Conservation (phyloP, 257 asterid species). For the Solanum megistacrolobum region DNA sequence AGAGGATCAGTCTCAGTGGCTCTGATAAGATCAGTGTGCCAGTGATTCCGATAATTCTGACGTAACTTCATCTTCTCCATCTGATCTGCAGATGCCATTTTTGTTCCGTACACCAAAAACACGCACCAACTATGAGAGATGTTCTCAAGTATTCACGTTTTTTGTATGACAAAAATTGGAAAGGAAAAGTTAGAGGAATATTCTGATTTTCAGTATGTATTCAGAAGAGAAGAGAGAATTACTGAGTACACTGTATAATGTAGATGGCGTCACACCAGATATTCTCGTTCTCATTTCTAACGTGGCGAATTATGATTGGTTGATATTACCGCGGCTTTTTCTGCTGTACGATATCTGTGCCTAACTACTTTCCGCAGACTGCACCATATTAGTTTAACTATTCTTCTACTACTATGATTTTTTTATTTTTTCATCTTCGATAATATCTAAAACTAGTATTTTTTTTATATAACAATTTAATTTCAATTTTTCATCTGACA, state of each 20-base stretch:
- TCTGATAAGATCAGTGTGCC: constrained; percentile 25
- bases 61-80: constrained; percentile 22
- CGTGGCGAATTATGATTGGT: neutral
- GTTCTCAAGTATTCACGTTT: neutral
- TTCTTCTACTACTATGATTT: too few relatives aligned
- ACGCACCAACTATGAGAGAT: neutral
- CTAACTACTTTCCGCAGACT: neutral
- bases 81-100: constrained; percentile 6
- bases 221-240: neutral
- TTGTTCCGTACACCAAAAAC: neutral
- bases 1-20: constrained; percentile 18
- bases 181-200: neutral
- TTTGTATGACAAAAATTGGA: neutral
- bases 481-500: too few relatives aligned
- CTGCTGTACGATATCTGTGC: neutral
- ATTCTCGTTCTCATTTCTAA: neutral
- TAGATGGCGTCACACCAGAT: neutral
- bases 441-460: neutral
- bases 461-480: too few relatives aligned
- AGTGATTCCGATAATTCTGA: constrained; percentile 9
- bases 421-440: too few relatives aligned
- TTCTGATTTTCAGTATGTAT: neutral
- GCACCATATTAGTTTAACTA: neutral
- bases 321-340: neutral
- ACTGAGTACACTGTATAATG: neutral